Evolutionary conservation across 2,329 filamentous ascomycete genomes (phyloP), one percentile per base, ranked within the genome.

Genomic region (Trichoderma hamatum): DNA sequence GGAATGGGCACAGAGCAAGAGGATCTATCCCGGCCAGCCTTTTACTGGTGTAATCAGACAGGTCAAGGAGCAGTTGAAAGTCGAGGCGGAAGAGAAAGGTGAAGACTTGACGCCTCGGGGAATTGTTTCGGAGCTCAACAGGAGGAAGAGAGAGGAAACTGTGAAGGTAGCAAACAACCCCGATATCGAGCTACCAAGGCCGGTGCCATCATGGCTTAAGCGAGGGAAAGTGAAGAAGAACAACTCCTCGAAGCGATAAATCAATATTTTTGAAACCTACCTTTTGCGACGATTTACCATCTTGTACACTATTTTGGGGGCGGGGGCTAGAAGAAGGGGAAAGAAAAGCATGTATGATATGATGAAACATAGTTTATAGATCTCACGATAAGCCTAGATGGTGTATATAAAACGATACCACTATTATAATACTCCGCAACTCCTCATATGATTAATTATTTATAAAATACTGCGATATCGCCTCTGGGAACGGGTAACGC

Each of bases 391-490:
- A 43, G 36, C 43, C 60, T 61, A 54, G 52, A 60, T 34, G 61
- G 9, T 39, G 32, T 49, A 70, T 68, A 64, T 66, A 69, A 43
- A 9, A 64, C 32, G 19, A 59, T 51, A 46, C 21, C 24, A 21
- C 7, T n/a, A 64, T 6, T 36, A 10, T 51, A 34, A 11, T 34
- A 54, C 61, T 58, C 49, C 28, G 24, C 2, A 67, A 67, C 61
- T 43, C 63, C 39, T 32, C 43, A 16, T 28, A 14, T 0, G 24
- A 28, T 6, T 46, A 63, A n/a, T 76, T 77, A 88, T 67, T 83
- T 80, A 73, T 88, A 87, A 56, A 89, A 79, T 7, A 89, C 81
- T 0, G 83, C 84, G 71, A 88, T 71, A 70, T 88, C 88, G 5
- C 83, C 84, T 70, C 81, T 81, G 7, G 84, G 82, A 28, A 84